Evolutionary conservation across 2,329 filamentous ascomycete species (phyloP), one percentile per base, ranked within the genome.

Genomic region (Gaeumannomyces sp.): DNA sequence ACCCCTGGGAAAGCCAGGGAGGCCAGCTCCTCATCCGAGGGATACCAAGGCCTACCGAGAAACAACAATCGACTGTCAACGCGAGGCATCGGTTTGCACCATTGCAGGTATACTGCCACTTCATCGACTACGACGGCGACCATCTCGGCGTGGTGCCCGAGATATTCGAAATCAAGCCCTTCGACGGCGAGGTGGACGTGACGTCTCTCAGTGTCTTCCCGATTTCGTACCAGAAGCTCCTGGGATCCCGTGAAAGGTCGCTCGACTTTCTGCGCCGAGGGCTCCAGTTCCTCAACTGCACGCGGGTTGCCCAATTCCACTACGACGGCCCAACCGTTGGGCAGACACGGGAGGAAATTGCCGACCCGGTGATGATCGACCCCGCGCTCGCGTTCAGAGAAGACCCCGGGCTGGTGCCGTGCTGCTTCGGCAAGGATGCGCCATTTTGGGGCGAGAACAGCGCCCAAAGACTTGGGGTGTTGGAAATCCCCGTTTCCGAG

Each of bases 101-200:
- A 29, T 16, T 31, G 5, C 25, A 10, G 16, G 5, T 29, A 4
- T 28, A 31, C 27, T 29, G 57, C 16, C 79, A 79, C 65, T 77
- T 79, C 67, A 75, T 80, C 53, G 78, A 80, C 61, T 75, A 78
- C 65, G 76, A 79, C 19, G 78, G 78, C 0, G 73, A 69, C 14
- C 67, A 69, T 10, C 79, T 74, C 62, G 76, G 77, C 0, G 73
- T 77, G 0, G 76, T 79, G 19, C 73, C 72, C 7, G 74, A 75
- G 62, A 72, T 70, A 33, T 78, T 80, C 38, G 70, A 72, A 56
- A 73, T 80, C 16, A 66, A 74, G 53, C 70, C 71, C 0, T 80
- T 77, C 61, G 69, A 71, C 0, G 78, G 78, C 58, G 76, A 79
- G 66, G 71, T 74, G 19, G 69, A 74, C 3, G 76, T 79, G 56